Evolutionary conservation across 108 stramenopile genomes (phyloP).

Genomic region (Ochromonas danica): DNA sequence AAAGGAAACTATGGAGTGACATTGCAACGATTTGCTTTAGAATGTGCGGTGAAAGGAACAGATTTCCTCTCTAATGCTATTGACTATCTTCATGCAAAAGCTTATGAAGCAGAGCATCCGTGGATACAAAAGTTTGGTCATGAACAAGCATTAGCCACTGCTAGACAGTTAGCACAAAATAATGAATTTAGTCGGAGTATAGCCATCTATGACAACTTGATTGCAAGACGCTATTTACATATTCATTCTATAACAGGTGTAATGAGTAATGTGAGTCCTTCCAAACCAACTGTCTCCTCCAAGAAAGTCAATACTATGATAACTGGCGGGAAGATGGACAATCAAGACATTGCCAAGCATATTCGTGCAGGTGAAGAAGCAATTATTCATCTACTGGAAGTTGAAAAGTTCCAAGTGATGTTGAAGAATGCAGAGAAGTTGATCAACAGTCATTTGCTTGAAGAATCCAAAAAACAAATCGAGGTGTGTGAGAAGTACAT

Average conservation of each 20-base stretch:
- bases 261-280: too few species aligned
- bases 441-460: too few species aligned
- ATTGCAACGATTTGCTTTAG: background rate
- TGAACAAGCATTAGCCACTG: background rate
- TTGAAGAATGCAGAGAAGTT: too few species aligned
- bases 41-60: background rate
- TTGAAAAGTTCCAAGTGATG: too few species aligned
- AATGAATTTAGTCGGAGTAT: background rate
- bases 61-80: background rate
- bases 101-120: background rate
- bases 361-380: too few species aligned
- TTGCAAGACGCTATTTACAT: too few species aligned
- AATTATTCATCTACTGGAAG: too few species aligned
- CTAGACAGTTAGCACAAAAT: background rate
- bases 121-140: background rate
- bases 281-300: too few species aligned
- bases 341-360: background rate
- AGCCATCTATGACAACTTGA: background rate
- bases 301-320: too few species aligned
- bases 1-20: background rate
- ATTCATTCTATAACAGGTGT: too few species aligned
- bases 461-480: too few species aligned
- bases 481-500: too few species aligned
- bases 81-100: background rate
- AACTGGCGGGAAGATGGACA: background rate